These are phyloP conservation scores for Clavispora carvajalis DNA, from an alignment of 805 yeast genomes.

Conservation along the genomic window DNA sequence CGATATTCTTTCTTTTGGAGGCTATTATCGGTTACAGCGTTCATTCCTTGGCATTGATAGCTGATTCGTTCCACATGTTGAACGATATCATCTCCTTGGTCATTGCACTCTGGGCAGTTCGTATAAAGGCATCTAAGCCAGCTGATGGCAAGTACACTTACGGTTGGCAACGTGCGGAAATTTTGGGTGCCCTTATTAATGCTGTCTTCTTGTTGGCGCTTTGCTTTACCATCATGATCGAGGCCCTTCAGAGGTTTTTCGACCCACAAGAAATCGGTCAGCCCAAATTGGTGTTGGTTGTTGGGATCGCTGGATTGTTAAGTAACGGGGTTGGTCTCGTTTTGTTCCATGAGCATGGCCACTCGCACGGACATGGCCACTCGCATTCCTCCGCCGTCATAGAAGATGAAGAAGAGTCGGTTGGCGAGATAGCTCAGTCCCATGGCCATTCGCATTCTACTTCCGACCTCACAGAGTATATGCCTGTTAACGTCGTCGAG, in stretches of 20 bases:
- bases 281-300: conserved; percentile 76
- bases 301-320: conserved; percentile 76
- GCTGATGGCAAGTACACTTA: conserved; percentile 90
- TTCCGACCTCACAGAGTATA: conserved; percentile 28
- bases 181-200: conserved; percentile 88
- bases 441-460: conserved; percentile 31
- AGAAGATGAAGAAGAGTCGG: neutral
- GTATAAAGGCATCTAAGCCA: conserved; percentile 72
- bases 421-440: conserved; percentile 2
- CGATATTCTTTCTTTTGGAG: conserved; percentile 79
- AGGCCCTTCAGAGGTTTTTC: conserved; percentile 85
- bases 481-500: conserved; percentile 46
- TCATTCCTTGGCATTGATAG: conserved; percentile 89
- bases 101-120: conserved; percentile 95
- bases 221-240: conserved; percentile 87
- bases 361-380: conserved; percentile 38
- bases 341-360: conserved; percentile 75
- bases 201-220: conserved; percentile 90
- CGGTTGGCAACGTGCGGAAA: conserved; percentile 98
- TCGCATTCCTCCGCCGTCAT: conserved; percentile 3
- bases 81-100: conserved; percentile 87
- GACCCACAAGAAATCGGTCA: conserved; percentile 73
- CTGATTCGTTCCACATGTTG: conserved; percentile 96
- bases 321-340: conserved; percentile 82
- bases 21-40: conserved; percentile 84